Evolutionary conservation across 108 stramenopile genomes (phyloP).

Genomic region (Nitzschia palea): DNA sequence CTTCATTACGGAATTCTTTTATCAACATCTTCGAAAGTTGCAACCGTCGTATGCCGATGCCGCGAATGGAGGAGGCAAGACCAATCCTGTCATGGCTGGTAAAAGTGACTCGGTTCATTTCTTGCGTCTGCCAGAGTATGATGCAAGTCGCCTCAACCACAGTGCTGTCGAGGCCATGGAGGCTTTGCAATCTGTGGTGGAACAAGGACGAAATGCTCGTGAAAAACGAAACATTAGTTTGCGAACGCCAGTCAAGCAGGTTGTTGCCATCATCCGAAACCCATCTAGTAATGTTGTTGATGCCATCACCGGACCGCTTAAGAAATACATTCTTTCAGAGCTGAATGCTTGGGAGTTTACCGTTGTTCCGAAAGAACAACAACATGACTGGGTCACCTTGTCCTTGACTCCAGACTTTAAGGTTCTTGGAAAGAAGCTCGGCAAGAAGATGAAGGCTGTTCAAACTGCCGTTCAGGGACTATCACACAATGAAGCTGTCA

Average conservation of each 20-base stretch:
- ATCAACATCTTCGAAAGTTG: constrained; percentile 93
- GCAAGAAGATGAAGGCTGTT: constrained; percentile 89
- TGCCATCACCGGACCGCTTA: constrained; percentile 81
- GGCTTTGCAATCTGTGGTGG: constrained; percentile 89
- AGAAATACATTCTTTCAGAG: constrained; percentile 93
- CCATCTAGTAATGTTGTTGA: constrained; percentile 72
- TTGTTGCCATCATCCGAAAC: constrained; percentile 88
- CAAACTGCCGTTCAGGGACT: constrained; percentile 50
- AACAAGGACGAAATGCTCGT: constrained; percentile 90
- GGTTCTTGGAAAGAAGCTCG: constrained; percentile 92
- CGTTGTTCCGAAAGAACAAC: constrained; percentile 78
- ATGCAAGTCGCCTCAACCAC: constrained; percentile 82
- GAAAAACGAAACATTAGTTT: constrained; percentile 91
- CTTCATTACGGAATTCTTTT: constrained; percentile 98
- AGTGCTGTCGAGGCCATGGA: constrained; percentile 91
- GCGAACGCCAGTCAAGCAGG: constrained; percentile 91
- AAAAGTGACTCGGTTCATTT: constrained; percentile 96
- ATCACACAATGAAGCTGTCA: constrained; percentile 83
- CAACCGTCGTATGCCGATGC: constrained; percentile 84
- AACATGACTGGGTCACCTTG: constrained; percentile 92
- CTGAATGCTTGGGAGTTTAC: constrained; percentile 93
- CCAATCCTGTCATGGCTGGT: constrained; percentile 86
- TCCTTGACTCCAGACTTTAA: constrained; percentile 89
- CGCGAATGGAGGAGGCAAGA: constrained; percentile 57
- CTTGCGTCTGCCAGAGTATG: constrained; percentile 83